These are phyloP conservation scores for Suillus bovinus DNA, from an alignment of 768 basidiomycete genomes.

Conservation along the genomic window DNA sequence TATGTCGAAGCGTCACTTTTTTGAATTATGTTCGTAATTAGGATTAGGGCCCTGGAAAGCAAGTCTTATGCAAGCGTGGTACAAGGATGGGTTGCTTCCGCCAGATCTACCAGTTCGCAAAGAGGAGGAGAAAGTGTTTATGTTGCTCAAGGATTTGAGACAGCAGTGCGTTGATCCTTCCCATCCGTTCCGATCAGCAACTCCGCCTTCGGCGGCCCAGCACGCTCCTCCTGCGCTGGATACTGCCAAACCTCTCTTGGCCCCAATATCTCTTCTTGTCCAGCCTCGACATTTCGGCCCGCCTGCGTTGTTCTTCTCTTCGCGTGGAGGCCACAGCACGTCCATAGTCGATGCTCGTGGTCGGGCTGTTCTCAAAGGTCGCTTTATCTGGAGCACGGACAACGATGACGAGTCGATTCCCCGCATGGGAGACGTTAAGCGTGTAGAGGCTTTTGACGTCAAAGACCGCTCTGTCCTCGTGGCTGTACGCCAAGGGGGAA, in stretches of 20 bases:
- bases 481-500: constrained; percentile 83
- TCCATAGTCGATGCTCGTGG: constrained; percentile 86
- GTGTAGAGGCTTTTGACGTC: constrained; percentile 81
- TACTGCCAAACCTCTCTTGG: constrained; percentile 55
- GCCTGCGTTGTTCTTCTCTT: constrained; percentile 83
- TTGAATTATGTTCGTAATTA: constrained; percentile 12
- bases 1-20: constrained; percentile 33
- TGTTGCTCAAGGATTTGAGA: constrained; percentile 70
- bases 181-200: constrained; percentile 63
- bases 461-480: constrained; percentile 75
- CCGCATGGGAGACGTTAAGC: constrained; percentile 80
- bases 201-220: constrained; percentile 41
- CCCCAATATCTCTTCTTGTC: constrained; percentile 72
- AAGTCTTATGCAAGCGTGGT: constrained; percentile 89
- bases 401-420: constrained; percentile 42
- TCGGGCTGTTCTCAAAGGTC: constrained; percentile 78
- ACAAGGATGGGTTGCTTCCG: constrained; percentile 80
- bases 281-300: constrained; percentile 86
- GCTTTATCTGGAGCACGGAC: constrained; percentile 78
- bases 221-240: constrained; percentile 32
- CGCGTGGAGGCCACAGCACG: constrained; percentile 88
- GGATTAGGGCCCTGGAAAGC: constrained; percentile 80
- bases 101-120: constrained; percentile 79
- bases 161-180: constrained; percentile 81
- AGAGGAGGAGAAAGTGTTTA: constrained; percentile 71